These are phyloP conservation scores for Dryadomyces quercus-mongolicae DNA, from an alignment of 2,329 filamentous ascomycete genomes.

Conservation along the genomic window DNA sequence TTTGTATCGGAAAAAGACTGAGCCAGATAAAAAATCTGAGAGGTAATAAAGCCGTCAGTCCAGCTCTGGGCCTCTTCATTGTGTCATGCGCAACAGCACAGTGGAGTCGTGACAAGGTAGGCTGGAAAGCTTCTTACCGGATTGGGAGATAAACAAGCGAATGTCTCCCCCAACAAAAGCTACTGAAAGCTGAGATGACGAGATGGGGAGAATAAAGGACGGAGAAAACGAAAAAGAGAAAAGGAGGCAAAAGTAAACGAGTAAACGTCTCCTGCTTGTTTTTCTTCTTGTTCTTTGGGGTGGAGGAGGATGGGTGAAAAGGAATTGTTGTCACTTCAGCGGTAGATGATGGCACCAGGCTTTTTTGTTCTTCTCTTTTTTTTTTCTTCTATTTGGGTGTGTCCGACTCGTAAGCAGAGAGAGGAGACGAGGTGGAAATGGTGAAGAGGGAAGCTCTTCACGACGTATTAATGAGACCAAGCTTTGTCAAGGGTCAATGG, in stretches of 20 bases:
- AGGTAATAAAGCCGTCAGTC: no score
- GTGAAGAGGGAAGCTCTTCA: neutral
- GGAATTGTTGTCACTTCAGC: neutral
- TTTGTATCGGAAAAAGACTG: constrained; percentile 3
- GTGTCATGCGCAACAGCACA: no score
- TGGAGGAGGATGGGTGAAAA: no score
- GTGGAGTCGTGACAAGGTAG: no score
- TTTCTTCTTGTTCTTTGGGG: neutral
- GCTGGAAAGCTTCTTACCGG: constrained; percentile 36
- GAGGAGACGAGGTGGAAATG: no score
- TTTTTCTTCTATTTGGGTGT: neutral
- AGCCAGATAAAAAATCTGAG: neutral
- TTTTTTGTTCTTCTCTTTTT: neutral
- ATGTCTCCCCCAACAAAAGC: constrained; percentile 70
- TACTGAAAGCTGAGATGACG: neutral
- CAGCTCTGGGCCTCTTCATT: no score
- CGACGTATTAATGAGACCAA: neutral
- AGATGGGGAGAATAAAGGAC: neutral
- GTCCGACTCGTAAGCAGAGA: neutral
- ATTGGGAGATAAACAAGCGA: constrained; percentile 92
- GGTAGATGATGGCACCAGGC: neutral
- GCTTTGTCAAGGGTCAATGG: neutral
- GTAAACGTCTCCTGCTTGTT: neutral
- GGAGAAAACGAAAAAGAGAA: neutral
- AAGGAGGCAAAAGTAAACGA: neutral